Evolutionary conservation across 2,329 filamentous ascomycete species (phyloP).

Genomic region (Ophiostoma angusticollis): DNA sequence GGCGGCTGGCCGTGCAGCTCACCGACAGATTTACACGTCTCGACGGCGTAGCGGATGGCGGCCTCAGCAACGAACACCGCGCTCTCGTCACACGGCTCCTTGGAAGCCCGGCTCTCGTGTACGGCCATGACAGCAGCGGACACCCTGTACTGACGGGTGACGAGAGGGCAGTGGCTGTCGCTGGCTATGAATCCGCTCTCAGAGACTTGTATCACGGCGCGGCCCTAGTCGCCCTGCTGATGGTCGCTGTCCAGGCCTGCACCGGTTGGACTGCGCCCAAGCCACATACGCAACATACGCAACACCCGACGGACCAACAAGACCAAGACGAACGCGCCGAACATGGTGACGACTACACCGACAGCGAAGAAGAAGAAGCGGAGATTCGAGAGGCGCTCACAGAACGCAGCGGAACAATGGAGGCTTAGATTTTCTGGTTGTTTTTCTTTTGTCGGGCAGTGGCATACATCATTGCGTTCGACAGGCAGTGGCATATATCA

Average conservation of each 20-base stretch:
- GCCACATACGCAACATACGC: background rate
- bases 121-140: constrained; percentile 21
- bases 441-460: background rate
- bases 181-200: constrained; percentile 34
- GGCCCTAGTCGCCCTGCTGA: constrained; percentile 28
- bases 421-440: constrained; percentile 14
- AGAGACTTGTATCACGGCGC: constrained; percentile 35
- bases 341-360: constrained; percentile 26
- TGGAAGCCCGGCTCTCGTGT: constrained; percentile 39
- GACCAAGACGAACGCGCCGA: background rate
- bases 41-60: constrained; percentile 28
- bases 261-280: constrained; percentile 37
- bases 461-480: too few species aligned
- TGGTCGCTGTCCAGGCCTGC: constrained; percentile 34
- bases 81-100: constrained; percentile 34
- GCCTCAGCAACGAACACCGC: constrained; percentile 22
- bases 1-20: constrained; percentile 44
- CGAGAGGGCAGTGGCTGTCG: constrained; percentile 33
- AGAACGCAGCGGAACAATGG: constrained; percentile 21
- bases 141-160: constrained; percentile 19
- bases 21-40: constrained; percentile 41
- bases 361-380: constrained; percentile 19
- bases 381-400: constrained; percentile 22
- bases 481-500: too few species aligned
- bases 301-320: too few species aligned